A percentile compares a stretch with the other conserved stretches of the same genome.
Conservation (phyloP, 257 asterid species). For the Nicotiana undulata region DNA sequence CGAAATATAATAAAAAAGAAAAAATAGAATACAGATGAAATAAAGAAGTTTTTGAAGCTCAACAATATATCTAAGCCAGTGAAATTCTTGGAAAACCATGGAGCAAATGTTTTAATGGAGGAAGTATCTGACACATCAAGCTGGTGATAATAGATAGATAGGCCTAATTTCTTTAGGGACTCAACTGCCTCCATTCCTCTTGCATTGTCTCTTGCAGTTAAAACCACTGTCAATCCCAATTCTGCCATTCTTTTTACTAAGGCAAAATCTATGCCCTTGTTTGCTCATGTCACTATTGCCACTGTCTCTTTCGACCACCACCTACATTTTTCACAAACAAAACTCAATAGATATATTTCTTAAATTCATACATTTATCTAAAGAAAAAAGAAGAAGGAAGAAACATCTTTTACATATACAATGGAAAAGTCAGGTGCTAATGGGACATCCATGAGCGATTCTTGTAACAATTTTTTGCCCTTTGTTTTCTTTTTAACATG, state of each 20-base stretch:
- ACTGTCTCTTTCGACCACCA: conserved; percentile 84
- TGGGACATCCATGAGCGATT: no score
- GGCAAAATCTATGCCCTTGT: conserved; percentile 70
- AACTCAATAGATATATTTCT: not conserved
- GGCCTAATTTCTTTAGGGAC: conserved; percentile 26
- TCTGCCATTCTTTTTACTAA: conserved; percentile 51
- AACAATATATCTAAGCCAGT: conserved; percentile 61
- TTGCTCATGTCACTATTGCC: conserved; percentile 73
- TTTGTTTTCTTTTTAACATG: no score
- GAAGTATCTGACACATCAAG: conserved; percentile 56
- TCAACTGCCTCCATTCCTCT: conserved; percentile 51
- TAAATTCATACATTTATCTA: not conserved
- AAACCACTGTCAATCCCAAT: conserved; percentile 58
- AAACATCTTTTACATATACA: not conserved
- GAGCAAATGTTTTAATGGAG: conserved; percentile 41
- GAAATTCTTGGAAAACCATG: conserved; percentile 43
- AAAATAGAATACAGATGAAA: not conserved
- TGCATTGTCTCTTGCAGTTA: conserved; percentile 57
- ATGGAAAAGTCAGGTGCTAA: not conserved
- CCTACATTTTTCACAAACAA: conserved; percentile 17
- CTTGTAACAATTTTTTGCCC: no score
- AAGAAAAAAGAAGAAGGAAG: no score
- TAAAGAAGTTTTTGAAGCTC: conserved; percentile 4
- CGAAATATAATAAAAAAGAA: not conserved
- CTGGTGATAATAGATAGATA: conserved; percentile 36